Base-by-base conservation (phyloP, 2,329 filamentous ascomycete genomes). In the Penicillium palitans region DNA sequence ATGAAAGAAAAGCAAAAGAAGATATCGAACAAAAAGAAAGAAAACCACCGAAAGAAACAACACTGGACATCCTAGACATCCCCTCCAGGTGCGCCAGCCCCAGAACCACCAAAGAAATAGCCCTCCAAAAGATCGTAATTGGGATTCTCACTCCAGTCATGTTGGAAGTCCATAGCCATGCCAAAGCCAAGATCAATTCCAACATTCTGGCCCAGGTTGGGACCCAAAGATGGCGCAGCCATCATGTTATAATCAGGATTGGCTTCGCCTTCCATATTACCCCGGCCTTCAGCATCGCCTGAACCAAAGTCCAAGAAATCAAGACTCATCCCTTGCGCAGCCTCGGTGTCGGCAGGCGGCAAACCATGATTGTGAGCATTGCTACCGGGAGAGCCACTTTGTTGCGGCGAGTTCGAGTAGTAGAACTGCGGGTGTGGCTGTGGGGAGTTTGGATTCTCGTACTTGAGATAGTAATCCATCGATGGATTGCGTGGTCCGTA, bases 241-340 rank as follows among this genome's bases (percentile, higher is more conserved):
- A 66, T 66, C 52, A 67, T 35, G 53, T 67, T 67, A 51, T 68
- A 70, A 37, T 74, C 69, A 4, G 66, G 55, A 49, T 70, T 70
- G 13, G 67, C 68, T 35, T 74, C 70, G 7, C 68, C 61, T 9
- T 67, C 68, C 47, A 68, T 58, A 13, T 66, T 54, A 15, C 66
- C 42, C n/a, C 65, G 69, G 29, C 59, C 59, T 15, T 72, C 68
- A 33, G 67, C 62, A 19, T 72, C 71, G 0, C 74, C 67, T 5
- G 79, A 73, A 58, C 81, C 79, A 46, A 80, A 78, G 60, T 84
- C 80, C 15, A 85, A 71, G 68, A 85, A 85, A 63, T 84, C 81
- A 15, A 85, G 77, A 50, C 82, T 79, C 17, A 80, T 76, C 54
- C 80, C 68, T 15, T 63, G 47, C 17, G 63, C 57, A 13, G 61